These are phyloP conservation scores for Geranium incanum DNA, from an alignment of 441 rosid species.

Conservation along the genomic window DNA sequence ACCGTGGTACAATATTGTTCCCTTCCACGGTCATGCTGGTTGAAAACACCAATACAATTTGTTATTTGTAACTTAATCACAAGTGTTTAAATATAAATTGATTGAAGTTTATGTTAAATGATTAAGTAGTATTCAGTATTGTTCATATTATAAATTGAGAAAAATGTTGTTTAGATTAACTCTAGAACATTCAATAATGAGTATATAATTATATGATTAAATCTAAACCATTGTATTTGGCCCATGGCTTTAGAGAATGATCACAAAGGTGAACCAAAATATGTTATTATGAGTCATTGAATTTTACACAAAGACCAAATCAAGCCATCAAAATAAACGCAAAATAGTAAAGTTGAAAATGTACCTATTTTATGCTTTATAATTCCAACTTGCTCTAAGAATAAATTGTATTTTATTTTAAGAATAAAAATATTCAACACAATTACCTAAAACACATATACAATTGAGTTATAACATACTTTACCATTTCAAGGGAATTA, in stretches of 20 bases:
- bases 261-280: not conserved
- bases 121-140: too few relatives aligned
- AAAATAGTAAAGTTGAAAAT: not conserved
- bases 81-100: too few relatives aligned
- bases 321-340: not conserved
- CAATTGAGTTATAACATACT: not conserved
- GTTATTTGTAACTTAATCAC: too few relatives aligned
- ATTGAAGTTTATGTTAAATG: too few relatives aligned
- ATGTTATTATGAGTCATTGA: not conserved
- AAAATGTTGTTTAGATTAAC: too few relatives aligned
- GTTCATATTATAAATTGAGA: too few relatives aligned
- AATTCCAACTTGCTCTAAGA: not conserved
- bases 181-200: too few relatives aligned
- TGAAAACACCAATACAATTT: too few relatives aligned
- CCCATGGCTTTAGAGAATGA: not conserved
- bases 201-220: not conserved
- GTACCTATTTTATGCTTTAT: not conserved
- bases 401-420: not conserved
- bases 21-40: too few relatives aligned
- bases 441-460: not conserved
- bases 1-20: too few relatives aligned
- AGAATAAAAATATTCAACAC: not conserved
- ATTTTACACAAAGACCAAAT: not conserved
- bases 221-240: not conserved
- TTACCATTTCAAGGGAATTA: too few relatives aligned